A percentile compares a stretch with the other conserved stretches of the same genome.
Conservation (phyloP, 331 rosid species). For the Malus hybrid region DNA sequence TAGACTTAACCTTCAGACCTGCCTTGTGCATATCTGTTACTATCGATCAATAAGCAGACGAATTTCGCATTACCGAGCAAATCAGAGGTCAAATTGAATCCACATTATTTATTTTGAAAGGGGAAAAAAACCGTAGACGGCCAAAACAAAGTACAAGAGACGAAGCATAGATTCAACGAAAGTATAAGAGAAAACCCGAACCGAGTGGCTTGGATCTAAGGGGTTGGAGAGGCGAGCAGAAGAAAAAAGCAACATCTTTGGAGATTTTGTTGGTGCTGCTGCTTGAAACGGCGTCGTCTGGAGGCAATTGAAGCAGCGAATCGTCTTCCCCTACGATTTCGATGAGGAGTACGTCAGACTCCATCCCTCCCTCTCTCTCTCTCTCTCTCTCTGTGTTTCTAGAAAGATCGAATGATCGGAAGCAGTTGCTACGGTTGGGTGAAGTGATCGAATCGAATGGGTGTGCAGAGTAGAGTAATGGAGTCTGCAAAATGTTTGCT, state of each 20-base stretch:
- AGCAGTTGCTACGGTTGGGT: background rate
- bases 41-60: no score
- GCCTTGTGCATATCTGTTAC: constrained; percentile 13
- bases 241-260: constrained; percentile 26
- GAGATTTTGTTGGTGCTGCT: background rate
- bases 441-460: background rate
- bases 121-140: background rate
- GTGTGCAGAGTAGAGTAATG: background rate
- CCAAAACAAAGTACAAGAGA: background rate
- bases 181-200: constrained; percentile 26
- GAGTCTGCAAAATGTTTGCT: background rate
- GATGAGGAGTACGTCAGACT: constrained; percentile 56
- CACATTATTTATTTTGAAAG: background rate
- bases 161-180: background rate
- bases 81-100: background rate
- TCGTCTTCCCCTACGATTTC: constrained; percentile 73
- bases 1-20: constrained; percentile 11
- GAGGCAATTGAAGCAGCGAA: constrained; percentile 38
- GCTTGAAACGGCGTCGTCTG: constrained; percentile 10
- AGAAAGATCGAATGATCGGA: background rate
- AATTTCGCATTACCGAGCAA: background rate
- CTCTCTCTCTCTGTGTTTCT: background rate
- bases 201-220: constrained; percentile 43
- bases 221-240: constrained; percentile 66
- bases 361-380: constrained; percentile 27